These are phyloP conservation scores for Micractinium conductrix DNA, from an alignment of 139 green algal genomes.

Conservation along the genomic window DNA sequence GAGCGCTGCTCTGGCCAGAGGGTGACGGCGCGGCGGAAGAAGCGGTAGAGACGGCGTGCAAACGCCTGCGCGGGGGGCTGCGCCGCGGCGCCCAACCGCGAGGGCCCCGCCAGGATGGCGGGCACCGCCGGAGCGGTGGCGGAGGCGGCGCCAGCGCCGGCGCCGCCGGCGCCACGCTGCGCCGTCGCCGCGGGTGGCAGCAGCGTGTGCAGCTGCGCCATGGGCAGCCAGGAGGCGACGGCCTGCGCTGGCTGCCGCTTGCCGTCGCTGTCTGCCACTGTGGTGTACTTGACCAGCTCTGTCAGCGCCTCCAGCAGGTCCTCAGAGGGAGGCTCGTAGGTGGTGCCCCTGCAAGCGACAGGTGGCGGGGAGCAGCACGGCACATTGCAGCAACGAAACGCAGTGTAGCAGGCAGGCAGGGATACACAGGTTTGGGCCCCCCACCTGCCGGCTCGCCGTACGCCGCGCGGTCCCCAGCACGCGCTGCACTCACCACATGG, in stretches of 20 bases:
- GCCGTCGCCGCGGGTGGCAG: conserved; percentile 2
- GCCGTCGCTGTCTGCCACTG: conserved; percentile 38
- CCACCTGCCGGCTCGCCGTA: background rate
- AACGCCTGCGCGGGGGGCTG: conserved; percentile 57
- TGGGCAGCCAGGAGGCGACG: conserved; percentile 62
- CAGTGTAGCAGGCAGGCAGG: background rate
- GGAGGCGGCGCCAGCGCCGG: background rate
- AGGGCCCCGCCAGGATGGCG: background rate
- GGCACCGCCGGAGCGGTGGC: background rate
- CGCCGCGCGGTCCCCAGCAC: background rate
- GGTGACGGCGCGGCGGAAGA: conserved; percentile 63
- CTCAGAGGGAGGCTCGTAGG: conserved; percentile 70
- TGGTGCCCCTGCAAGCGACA: conserved; percentile 24
- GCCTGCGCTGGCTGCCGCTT: conserved; percentile 57
- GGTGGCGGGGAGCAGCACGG: background rate
- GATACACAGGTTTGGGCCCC: background rate
- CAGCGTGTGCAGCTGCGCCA: conserved; percentile 47
- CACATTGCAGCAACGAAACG: too few species aligned
- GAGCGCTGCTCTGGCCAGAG: conserved; percentile 66
- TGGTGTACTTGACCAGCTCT: conserved; percentile 61
- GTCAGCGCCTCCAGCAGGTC: conserved; percentile 72
- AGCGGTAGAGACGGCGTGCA: conserved; percentile 70
- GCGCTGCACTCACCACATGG: conserved; percentile 19
- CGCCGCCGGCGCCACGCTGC: background rate
- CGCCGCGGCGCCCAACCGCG: conserved; percentile 35